Evolutionary conservation across 2,329 filamentous ascomycete genomes (phyloP).

Genomic region (Arachnopeziza araneosa): DNA sequence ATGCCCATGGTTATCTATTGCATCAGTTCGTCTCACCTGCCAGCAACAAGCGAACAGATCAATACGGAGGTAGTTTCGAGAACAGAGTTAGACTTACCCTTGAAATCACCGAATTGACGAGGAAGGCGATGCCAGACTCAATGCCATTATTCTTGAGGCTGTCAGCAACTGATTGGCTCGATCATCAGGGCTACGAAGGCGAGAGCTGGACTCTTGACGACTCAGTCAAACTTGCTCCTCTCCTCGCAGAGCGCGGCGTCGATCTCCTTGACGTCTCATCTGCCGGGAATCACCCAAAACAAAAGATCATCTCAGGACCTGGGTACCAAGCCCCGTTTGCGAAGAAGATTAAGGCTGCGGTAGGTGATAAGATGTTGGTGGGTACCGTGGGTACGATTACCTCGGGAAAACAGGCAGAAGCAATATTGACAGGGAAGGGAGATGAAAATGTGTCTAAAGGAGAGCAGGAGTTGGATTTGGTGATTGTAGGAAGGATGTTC

Average conservation of each 20-base stretch:
- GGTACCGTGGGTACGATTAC: slow-evolving; percentile 46
- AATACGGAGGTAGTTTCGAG: slow-evolving; percentile 60
- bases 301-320: slow-evolving; percentile 52
- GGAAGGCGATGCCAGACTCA: slow-evolving; percentile 55
- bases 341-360: slow-evolving; percentile 62
- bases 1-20: slow-evolving; percentile 61
- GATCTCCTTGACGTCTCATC: slow-evolving; percentile 70
- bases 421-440: slow-evolving; percentile 40
- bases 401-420: slow-evolving; percentile 40
- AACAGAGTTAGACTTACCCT: slow-evolving; percentile 54
- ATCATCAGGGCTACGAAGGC: slow-evolving; percentile 34
- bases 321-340: slow-evolving; percentile 70
- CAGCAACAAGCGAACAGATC: slow-evolving; percentile 55
- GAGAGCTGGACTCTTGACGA: slow-evolving; percentile 61
- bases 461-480: slow-evolving; percentile 42
- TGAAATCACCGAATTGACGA: slow-evolving; percentile 59
- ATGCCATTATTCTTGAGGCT: slow-evolving; percentile 72
- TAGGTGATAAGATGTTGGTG: slow-evolving; percentile 53
- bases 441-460: slow-evolving; percentile 40
- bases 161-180: slow-evolving; percentile 71
- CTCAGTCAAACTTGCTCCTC: slow-evolving; percentile 54
- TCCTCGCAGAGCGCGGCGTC: slow-evolving; percentile 61
- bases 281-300: slow-evolving; percentile 56
- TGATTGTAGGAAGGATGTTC: slow-evolving; percentile 47
- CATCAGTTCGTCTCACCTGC: slow-evolving; percentile 58